These are phyloP conservation scores for Colletotrichum abscissum DNA, from an alignment of 2,329 filamentous ascomycete species.

Conservation along the genomic window DNA sequence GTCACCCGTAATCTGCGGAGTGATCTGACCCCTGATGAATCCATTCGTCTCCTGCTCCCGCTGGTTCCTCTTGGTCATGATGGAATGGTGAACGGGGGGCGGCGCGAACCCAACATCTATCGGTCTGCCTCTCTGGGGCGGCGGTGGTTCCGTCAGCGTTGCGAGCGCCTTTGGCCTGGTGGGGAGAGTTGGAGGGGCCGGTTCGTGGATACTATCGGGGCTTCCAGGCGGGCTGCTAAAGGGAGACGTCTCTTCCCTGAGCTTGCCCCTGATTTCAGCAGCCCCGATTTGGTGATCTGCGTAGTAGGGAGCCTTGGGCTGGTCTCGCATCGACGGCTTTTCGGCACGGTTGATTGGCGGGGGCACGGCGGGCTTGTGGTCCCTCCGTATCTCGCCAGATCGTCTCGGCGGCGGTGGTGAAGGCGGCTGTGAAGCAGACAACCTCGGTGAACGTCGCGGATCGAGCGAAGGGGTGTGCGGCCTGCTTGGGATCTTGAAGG, in stretches of 20 bases:
- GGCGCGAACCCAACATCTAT: slow-evolving; percentile 58
- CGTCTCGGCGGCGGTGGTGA: slow-evolving; percentile 73
- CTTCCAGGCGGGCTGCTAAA: slow-evolving; percentile 89
- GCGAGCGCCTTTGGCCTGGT: slow-evolving; percentile 50
- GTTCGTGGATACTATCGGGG: slow-evolving; percentile 67
- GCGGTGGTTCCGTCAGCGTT: slow-evolving; percentile 40
- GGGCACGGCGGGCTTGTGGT: slow-evolving; percentile 62
- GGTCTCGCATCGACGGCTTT: slow-evolving; percentile 62
- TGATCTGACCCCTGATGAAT: slow-evolving; percentile 47
- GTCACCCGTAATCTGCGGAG: slow-evolving; percentile 56
- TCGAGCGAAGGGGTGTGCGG: slow-evolving; percentile 65
- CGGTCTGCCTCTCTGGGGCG: slow-evolving; percentile 44
- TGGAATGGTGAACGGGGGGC: slow-evolving; percentile 62
- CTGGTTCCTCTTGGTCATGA: slow-evolving; percentile 57
- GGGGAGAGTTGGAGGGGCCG: slow-evolving; percentile 61
- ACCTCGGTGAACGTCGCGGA: slow-evolving; percentile 59
- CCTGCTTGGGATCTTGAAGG: slow-evolving; percentile 66
- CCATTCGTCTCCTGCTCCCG: slow-evolving; percentile 57
- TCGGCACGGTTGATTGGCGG: slow-evolving; percentile 85
- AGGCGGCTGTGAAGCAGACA: slow-evolving; percentile 62
- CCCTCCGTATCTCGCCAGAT: slow-evolving; percentile 68
- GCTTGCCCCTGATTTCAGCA: slow-evolving; percentile 48
- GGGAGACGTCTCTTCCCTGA: slow-evolving; percentile 72
- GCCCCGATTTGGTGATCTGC: slow-evolving; percentile 36
- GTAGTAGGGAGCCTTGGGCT: slow-evolving; percentile 40